Base-by-base conservation (phyloP, 2,329 filamentous ascomycete genomes). In the Teratosphaeria viscida region DNA sequence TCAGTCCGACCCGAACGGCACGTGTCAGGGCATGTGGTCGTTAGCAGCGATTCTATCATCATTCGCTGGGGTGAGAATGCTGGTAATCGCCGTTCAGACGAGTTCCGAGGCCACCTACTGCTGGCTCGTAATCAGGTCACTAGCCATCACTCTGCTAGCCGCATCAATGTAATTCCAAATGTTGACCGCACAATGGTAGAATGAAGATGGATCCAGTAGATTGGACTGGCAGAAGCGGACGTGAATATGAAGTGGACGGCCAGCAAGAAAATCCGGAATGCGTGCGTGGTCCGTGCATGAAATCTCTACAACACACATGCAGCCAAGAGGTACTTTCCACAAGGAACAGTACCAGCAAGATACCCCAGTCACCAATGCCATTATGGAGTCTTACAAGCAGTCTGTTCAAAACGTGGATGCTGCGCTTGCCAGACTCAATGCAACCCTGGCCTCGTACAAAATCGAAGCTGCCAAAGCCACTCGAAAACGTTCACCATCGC, bases 391-490 rank as follows among this genome's bases (percentile, higher is more conserved):
- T 34, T 69, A 71, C 60, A 63, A 66, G 54, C 63, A 63, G 29
- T 67, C 68, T 3, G 64, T 71, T 10, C 62, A 67, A 39, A 64
- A 65, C 55, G 68, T 71, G 14, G 69, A 71, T 55, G 66, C 63
- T 27, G 69, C 69, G 16, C 59, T 71, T 57, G 63, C 60, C n/a
- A 61, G 69, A 5, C 62, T 71, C 54, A 71, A 70, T 52, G 64
- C 67, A 52, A 71, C 69, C 19, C 58, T 71, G 47, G 67, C 63
- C 11, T 68, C 69, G 7, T 71, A 70, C 63, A 66, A 64, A 34
- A 52, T 67, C n/a, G 58, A 60, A 32, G 54, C 60, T n/a, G 54
- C 55, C 54, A 52, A 49, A 49, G 43, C 43, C n/a, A 49, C 6
- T 23, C 57, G 57, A 58, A 56, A 60, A 56, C 56, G 53, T 49